These are phyloP conservation scores for Colletotrichum lupini DNA, from an alignment of 2,329 filamentous ascomycete species.

Conservation along the genomic window DNA sequence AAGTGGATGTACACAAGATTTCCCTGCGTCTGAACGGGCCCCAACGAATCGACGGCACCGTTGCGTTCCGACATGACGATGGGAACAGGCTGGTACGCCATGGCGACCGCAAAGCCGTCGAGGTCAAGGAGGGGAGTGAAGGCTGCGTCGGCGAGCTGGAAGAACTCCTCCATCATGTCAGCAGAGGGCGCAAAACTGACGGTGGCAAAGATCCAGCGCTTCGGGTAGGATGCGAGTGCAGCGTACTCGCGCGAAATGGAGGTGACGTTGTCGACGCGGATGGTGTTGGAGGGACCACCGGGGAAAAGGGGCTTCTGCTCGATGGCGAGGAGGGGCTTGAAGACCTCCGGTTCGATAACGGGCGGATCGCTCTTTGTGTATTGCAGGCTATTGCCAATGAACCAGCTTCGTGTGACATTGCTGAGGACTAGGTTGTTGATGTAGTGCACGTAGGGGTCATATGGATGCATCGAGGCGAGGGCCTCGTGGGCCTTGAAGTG, in stretches of 20 bases:
- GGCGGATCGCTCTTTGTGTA: conserved; percentile 17
- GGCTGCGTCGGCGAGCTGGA: conserved; percentile 8
- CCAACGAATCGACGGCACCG: neutral
- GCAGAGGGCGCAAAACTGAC: conserved; percentile 15
- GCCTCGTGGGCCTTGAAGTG: conserved; percentile 16
- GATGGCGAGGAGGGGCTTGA: neutral
- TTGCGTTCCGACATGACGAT: conserved; percentile 5
- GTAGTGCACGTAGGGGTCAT: conserved; percentile 18
- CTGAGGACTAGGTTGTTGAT: conserved; percentile 22
- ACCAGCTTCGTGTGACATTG: conserved; percentile 16
- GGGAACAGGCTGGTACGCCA: conserved; percentile 14
- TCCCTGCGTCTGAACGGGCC: neutral
- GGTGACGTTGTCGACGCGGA: conserved; percentile 17
- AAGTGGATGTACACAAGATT: conserved; percentile 17
- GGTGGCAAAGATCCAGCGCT: conserved; percentile 2
- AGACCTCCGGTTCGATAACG: neutral
- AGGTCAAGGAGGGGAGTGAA: neutral
- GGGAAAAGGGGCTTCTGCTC: neutral
- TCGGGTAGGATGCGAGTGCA: conserved; percentile 2
- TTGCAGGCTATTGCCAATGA: conserved; percentile 18
- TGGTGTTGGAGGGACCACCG: conserved; percentile 3
- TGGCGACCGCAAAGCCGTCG: conserved; percentile 4
- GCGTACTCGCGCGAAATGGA: conserved; percentile 20
- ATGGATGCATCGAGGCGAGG: neutral
- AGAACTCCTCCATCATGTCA: conserved; percentile 18